phyloP scores from a whole-genome alignment of 2,329 filamentous ascomycete genomes.

The Coniochaeta pulveracea region DNA sequence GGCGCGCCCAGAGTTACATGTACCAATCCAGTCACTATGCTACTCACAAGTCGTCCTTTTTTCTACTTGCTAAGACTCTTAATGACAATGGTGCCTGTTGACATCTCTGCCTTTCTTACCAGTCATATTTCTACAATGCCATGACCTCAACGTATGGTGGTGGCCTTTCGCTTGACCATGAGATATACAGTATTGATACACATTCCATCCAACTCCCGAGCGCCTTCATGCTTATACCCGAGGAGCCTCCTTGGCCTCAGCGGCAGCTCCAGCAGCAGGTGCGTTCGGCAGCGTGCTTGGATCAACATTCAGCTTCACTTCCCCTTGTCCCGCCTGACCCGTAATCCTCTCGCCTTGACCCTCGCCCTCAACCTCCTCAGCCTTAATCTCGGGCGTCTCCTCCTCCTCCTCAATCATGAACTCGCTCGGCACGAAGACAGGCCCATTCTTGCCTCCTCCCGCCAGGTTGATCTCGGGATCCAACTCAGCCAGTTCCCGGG shows the following conservation, averaged over 20 bases:
- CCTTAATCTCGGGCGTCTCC: conserved; percentile 2
- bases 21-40: no score
- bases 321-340: background rate
- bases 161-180: no score
- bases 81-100: no score
- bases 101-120: no score
- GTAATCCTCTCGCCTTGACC: no score
- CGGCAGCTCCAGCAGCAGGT: no score
- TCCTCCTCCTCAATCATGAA: conserved; percentile 21
- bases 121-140: no score
- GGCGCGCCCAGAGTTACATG: no score
- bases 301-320: background rate
- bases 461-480: conserved; percentile 58
- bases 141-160: no score
- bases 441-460: conserved; percentile 22
- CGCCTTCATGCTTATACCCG: background rate
- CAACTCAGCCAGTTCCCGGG: conserved; percentile 49
- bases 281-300: conserved; percentile 1
- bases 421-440: conserved; percentile 35
- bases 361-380: background rate
- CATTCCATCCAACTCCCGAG: background rate
- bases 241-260: background rate
- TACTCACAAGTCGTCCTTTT: no score
- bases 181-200: no score
- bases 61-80: no score